phyloP scores from a whole-genome alignment of 345 rosid species.

The Citrus unshiu region DNA sequence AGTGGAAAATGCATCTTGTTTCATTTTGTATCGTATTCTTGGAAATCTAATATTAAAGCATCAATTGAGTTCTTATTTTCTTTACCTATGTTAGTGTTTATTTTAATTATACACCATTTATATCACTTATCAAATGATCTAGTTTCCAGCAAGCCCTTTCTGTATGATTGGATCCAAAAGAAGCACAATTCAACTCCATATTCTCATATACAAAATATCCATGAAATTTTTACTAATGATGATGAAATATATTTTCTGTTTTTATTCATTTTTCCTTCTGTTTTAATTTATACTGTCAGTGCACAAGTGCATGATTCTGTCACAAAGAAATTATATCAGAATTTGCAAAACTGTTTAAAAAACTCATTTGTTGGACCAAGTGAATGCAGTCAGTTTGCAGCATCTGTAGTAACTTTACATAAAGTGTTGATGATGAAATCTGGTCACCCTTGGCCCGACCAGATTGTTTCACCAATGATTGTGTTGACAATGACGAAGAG shows the following conservation, averaged over 20 bases:
- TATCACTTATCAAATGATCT: neutral
- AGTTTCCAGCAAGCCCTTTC: neutral
- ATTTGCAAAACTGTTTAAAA: too few relatives aligned
- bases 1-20: conserved; percentile 15
- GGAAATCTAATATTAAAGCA: neutral
- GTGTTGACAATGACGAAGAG: too few relatives aligned
- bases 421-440: too few relatives aligned
- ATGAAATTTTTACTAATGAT: too few relatives aligned
- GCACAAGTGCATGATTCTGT: too few relatives aligned
- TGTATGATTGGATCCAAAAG: neutral
- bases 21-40: neutral
- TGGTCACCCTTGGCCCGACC: too few relatives aligned
- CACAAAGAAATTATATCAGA: too few relatives aligned
- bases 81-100: neutral
- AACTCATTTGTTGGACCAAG: neutral
- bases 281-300: too few relatives aligned
- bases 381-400: neutral
- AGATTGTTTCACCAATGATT: too few relatives aligned
- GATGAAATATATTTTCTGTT: too few relatives aligned
- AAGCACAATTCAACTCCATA: neutral
- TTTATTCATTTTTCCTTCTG: too few relatives aligned
- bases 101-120: neutral
- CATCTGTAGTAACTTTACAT: neutral
- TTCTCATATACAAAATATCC: too few relatives aligned
- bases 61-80: neutral